phyloP scores from a whole-genome alignment of 2,329 filamentous ascomycete genomes.

The Penicillium frequentans region DNA sequence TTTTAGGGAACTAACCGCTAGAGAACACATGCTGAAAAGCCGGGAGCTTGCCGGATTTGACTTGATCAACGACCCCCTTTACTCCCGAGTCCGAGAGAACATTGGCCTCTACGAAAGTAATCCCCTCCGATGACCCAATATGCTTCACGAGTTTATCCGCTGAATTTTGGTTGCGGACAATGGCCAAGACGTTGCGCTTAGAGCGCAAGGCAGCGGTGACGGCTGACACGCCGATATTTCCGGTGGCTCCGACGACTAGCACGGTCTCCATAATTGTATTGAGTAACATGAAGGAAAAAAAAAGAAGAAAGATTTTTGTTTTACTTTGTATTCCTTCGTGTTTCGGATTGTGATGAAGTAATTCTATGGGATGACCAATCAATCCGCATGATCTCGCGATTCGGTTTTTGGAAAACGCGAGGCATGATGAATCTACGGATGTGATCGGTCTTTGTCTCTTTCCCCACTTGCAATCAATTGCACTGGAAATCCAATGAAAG shows the following conservation, averaged over 20 bases:
- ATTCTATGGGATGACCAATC: background rate
- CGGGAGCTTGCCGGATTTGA: background rate
- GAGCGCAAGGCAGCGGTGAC: background rate
- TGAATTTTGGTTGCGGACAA: slow-evolving; percentile 1
- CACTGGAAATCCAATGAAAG: too few species aligned
- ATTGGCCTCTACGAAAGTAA: background rate
- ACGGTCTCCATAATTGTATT: background rate
- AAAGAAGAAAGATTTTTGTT: too few species aligned
- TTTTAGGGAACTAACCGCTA: background rate
- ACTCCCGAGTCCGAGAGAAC: background rate
- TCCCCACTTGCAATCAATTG: too few species aligned
- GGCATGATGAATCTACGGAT: background rate
- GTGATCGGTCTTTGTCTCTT: background rate
- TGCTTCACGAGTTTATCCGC: background rate
- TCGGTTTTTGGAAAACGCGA: background rate
- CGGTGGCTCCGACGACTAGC: background rate
- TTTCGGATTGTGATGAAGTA: background rate
- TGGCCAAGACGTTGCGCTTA: background rate
- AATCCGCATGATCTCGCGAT: background rate
- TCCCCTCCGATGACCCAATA: background rate
- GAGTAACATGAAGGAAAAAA: background rate
- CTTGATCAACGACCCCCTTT: background rate
- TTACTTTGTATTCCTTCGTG: too few species aligned
- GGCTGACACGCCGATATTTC: background rate
- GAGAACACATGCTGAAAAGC: background rate